These are phyloP conservation scores for Ustilago nuda DNA, from an alignment of 1,284 basidiomycete species.

Conservation along the genomic window DNA sequence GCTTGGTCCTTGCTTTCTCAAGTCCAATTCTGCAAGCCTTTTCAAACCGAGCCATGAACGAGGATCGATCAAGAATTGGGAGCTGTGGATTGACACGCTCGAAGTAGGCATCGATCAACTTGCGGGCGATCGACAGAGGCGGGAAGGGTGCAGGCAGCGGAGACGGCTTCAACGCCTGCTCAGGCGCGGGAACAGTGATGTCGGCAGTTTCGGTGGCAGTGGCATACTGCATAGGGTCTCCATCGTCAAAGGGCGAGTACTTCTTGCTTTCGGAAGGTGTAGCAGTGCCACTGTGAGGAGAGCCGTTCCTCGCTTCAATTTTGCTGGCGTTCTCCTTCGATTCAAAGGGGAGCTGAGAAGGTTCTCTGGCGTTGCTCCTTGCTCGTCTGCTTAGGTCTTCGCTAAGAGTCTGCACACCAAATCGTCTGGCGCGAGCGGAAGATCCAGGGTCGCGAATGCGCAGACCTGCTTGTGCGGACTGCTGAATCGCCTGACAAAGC, in stretches of 20 bases:
- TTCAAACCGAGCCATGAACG: conserved; percentile 47
- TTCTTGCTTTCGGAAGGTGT: conserved; percentile 48
- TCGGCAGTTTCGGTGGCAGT: conserved; percentile 47
- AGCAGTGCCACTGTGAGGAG: conserved; percentile 28
- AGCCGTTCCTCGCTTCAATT: conserved; percentile 16
- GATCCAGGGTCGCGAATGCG: conserved; percentile 44
- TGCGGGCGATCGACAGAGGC: conserved; percentile 41
- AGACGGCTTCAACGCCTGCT: conserved; percentile 45
- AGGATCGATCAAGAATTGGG: conserved; percentile 41
- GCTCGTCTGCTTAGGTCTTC: conserved; percentile 30
- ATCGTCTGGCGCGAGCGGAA: conserved; percentile 8
- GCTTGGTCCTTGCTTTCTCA: conserved; percentile 29
- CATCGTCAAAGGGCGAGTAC: conserved; percentile 48
- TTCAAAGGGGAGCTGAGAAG: conserved; percentile 3
- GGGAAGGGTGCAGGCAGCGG: conserved; percentile 49
- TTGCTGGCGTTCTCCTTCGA: conserved; percentile 4
- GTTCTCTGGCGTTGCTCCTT: conserved; percentile 11
- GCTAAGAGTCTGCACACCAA: conserved; percentile 27
- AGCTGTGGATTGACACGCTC: conserved; percentile 51
- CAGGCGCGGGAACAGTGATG: conserved; percentile 49
- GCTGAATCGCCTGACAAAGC: conserved; percentile 51
- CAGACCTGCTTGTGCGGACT: conserved; percentile 46
- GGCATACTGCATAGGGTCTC: conserved; percentile 54
- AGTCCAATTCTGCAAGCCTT: conserved; percentile 37
- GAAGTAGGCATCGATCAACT: conserved; percentile 53